Evolutionary conservation across 2,329 filamentous ascomycete genomes (phyloP).

Genomic region (Fusarium sp.): DNA sequence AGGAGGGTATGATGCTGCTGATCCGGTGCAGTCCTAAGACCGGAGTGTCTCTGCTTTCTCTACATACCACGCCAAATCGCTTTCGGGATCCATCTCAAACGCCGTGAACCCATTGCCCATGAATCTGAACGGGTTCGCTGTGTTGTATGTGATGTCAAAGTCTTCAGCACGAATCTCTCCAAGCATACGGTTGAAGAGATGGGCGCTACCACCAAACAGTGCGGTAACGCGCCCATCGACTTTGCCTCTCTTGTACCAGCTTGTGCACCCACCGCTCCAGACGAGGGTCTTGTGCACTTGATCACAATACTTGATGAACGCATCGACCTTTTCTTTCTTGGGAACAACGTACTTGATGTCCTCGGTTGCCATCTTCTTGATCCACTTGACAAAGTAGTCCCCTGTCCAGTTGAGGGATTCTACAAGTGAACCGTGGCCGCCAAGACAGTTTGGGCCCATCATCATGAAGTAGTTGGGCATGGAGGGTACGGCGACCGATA

Average conservation of each 20-base stretch:
- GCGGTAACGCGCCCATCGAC: constrained; percentile 34
- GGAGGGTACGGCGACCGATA: constrained; percentile 44
- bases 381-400: constrained; percentile 40
- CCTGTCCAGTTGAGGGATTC: constrained; percentile 41
- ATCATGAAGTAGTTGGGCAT: constrained; percentile 48
- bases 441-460: constrained; percentile 40
- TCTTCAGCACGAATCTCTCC: constrained; percentile 36
- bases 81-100: constrained; percentile 39
- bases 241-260: constrained; percentile 35
- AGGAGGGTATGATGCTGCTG: too few relatives aligned
- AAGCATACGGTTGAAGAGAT: constrained; percentile 37
- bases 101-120: constrained; percentile 38
- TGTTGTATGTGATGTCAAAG: constrained; percentile 36
- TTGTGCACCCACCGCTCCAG: constrained; percentile 36
- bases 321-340: constrained; percentile 38
- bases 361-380: constrained; percentile 38
- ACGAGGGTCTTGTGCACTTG: constrained; percentile 37
- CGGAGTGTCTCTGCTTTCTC: constrained; percentile 34
- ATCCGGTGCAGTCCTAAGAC: neutral
- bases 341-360: constrained; percentile 37
- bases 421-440: constrained; percentile 36
- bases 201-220: constrained; percentile 37
- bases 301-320: constrained; percentile 36
- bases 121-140: constrained; percentile 33
- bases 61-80: constrained; percentile 37